Conservation (phyloP, 2,329 filamentous ascomycete genomes). For the Fusarium setosum region DNA sequence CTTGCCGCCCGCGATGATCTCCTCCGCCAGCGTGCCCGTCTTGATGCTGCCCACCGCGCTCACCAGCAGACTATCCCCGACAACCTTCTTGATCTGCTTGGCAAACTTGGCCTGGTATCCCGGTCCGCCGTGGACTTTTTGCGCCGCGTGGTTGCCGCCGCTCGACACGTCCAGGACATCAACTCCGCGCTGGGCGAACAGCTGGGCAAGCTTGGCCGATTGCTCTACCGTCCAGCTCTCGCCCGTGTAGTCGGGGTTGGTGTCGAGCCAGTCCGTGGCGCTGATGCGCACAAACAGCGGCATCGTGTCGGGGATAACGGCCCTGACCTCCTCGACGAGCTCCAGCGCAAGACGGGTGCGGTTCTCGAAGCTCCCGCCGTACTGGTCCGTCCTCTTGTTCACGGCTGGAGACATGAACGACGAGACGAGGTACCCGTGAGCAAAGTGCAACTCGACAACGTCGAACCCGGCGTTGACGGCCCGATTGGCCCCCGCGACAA, state of each 20-base stretch:
- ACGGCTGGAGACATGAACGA: conserved; percentile 75
- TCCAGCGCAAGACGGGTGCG: conserved; percentile 76
- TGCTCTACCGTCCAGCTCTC: conserved; percentile 77
- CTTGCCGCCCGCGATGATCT: conserved; percentile 54
- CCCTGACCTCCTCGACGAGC: conserved; percentile 70
- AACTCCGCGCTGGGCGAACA: conserved; percentile 74
- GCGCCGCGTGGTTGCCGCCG: conserved; percentile 71
- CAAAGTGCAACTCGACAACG: conserved; percentile 78
- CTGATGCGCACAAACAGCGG: conserved; percentile 80
- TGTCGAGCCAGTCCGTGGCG: conserved; percentile 81
- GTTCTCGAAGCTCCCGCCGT: conserved; percentile 79
- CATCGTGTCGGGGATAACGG: conserved; percentile 72
- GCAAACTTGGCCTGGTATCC: conserved; percentile 80
- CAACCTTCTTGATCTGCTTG: conserved; percentile 75
- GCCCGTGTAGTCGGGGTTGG: conserved; percentile 60
- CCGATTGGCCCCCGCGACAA: conserved; percentile 63
- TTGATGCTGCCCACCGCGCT: conserved; percentile 62
- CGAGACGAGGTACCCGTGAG: conserved; percentile 82
- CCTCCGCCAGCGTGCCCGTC: conserved; percentile 57
- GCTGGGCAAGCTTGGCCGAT: conserved; percentile 69
- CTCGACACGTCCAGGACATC: conserved; percentile 81
- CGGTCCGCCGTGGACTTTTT: conserved; percentile 68
- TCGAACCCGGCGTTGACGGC: conserved; percentile 75
- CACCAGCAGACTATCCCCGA: conserved; percentile 68
- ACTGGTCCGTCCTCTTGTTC: conserved; percentile 77